Evolutionary conservation across 352 stramenopile species (phyloP).

Genomic region (Phytophthora multivora): DNA sequence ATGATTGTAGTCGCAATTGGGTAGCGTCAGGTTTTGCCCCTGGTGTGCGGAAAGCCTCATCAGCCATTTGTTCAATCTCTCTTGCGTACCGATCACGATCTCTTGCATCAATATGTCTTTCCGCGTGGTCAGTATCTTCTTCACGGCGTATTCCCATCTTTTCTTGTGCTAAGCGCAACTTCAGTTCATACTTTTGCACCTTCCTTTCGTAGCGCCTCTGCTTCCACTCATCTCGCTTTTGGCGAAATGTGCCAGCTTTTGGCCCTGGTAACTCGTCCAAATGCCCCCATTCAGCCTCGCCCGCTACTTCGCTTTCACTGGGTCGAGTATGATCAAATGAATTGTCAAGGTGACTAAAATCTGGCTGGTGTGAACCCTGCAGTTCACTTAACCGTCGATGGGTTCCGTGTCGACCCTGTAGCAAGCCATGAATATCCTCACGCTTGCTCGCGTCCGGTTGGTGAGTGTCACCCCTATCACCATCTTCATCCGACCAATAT

Average conservation of each 20-base stretch:
- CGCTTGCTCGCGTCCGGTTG: neutral
- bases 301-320: slow-evolving; percentile 5
- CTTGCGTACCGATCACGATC: slow-evolving; percentile 36
- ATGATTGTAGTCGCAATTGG: slow-evolving; percentile 1
- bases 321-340: neutral
- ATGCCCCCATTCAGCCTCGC: neutral
- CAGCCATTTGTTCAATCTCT: slow-evolving; percentile 28
- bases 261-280: neutral
- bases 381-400: slow-evolving; percentile 17
- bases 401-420: neutral
- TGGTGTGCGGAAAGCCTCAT: slow-evolving; percentile 22
- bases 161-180: slow-evolving; percentile 23
- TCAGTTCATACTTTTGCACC: slow-evolving; percentile 27
- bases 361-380: neutral
- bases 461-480: neutral
- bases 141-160: slow-evolving; percentile 8
- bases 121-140: neutral
- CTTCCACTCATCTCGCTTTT: slow-evolving; percentile 22
- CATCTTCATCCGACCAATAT: slow-evolving; percentile 19
- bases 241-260: slow-evolving; percentile 1
- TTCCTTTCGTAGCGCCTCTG: slow-evolving; percentile 28
- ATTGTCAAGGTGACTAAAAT: neutral
- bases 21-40: slow-evolving; percentile 2
- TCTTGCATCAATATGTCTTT: slow-evolving; percentile 28
- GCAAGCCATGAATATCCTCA: neutral